These are phyloP conservation scores for Striga hermonthica DNA, from an alignment of 305 asterid species.

Conservation along the genomic window DNA sequence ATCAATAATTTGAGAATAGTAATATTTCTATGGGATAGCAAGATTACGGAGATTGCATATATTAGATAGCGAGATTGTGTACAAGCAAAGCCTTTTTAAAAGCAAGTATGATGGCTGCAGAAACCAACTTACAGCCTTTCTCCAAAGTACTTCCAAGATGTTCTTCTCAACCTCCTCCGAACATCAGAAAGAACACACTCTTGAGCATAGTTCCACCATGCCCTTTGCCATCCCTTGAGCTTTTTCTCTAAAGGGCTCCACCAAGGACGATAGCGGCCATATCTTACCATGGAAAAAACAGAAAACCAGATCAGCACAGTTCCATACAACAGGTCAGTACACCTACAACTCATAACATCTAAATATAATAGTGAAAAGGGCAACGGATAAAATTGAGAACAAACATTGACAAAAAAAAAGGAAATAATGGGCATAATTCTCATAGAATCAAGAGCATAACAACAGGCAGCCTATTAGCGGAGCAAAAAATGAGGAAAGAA, in stretches of 20 bases:
- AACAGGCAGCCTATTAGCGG: slow-evolving; percentile 12
- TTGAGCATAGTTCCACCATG: slow-evolving; percentile 98
- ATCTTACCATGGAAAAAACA: slow-evolving; percentile 45
- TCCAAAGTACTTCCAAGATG: slow-evolving; percentile 92
- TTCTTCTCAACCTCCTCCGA: slow-evolving; percentile 70
- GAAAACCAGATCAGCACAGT: slow-evolving; percentile 27
- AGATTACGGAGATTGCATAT: slow-evolving; percentile 10
- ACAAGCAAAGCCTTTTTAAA: neutral
- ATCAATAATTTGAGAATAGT: too few species aligned
- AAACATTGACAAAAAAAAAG: slow-evolving; percentile 4
- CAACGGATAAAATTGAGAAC: slow-evolving; percentile 6
- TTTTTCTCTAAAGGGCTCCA: slow-evolving; percentile 72
- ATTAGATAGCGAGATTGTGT: slow-evolving; percentile 14
- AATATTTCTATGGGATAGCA: too few species aligned
- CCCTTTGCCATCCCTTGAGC: slow-evolving; percentile 81
- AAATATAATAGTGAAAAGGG: slow-evolving; percentile 16
- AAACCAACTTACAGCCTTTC: slow-evolving; percentile 80
- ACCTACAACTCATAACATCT: neutral
- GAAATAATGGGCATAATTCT: slow-evolving; percentile 5
- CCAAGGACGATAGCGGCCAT: slow-evolving; percentile 96
- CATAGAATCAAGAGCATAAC: slow-evolving; percentile 21
- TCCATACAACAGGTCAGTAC: slow-evolving; percentile 28
- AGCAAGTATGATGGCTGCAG: slow-evolving; percentile 19
- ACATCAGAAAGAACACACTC: slow-evolving; percentile 84
- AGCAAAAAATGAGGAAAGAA: neutral